Conservation (phyloP, 2,329 filamentous ascomycete species). For the Chrysoporthe austroafricana region DNA sequence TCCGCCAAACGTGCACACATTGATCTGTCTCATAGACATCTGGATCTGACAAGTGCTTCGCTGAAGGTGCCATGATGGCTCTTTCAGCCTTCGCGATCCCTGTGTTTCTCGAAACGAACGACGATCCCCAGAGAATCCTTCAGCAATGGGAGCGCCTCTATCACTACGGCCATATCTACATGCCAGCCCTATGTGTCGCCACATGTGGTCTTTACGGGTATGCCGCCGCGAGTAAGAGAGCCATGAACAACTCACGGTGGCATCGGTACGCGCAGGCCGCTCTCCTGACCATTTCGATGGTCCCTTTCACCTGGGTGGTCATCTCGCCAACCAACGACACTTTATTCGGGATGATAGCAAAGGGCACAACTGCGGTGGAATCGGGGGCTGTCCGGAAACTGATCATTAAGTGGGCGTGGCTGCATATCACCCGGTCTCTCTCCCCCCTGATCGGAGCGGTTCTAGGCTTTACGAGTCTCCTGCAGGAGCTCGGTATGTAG, state of each 20-base stretch:
- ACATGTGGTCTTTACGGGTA: slow-evolving; percentile 35
- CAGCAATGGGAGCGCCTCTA: slow-evolving; percentile 40
- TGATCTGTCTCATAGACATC: neutral
- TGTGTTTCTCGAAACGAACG: slow-evolving; percentile 38
- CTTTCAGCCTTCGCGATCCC: slow-evolving; percentile 38
- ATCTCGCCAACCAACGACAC: slow-evolving; percentile 42
- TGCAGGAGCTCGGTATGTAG: neutral
- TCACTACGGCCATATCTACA: slow-evolving; percentile 37
- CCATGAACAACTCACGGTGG: slow-evolving; percentile 29
- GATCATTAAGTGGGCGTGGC: slow-evolving; percentile 35
- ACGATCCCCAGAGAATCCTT: slow-evolving; percentile 34
- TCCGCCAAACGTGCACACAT: neutral
- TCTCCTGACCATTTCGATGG: slow-evolving; percentile 33
- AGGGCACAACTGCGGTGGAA: neutral
- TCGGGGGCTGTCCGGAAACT: slow-evolving; percentile 25
- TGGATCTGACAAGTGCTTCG: neutral
- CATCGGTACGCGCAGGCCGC: slow-evolving; percentile 8
- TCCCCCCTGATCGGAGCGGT: slow-evolving; percentile 32
- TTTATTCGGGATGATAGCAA: neutral
- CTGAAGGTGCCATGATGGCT: slow-evolving; percentile 18
- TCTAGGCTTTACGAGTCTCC: slow-evolving; percentile 15
- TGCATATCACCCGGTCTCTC: slow-evolving; percentile 35
- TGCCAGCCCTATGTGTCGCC: slow-evolving; percentile 37
- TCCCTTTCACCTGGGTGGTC: slow-evolving; percentile 43
- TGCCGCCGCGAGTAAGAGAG: slow-evolving; percentile 33